Conservation (phyloP, 352 stramenopile genomes). For the Globisporangium lucens region DNA sequence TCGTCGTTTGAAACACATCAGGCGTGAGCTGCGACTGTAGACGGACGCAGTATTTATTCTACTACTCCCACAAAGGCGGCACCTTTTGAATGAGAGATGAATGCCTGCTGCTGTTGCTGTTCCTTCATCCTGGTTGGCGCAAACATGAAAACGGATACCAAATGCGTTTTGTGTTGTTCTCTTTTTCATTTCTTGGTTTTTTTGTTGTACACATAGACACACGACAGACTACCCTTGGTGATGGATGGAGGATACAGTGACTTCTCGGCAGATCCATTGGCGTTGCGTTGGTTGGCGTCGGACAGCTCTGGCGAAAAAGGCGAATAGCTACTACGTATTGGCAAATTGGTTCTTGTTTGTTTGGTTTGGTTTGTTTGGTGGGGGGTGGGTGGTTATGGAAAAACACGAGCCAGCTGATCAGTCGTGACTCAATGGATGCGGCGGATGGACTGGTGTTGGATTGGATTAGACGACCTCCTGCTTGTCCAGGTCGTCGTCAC, state of each 20-base stretch:
- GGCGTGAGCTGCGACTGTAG: no score
- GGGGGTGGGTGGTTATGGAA: background rate
- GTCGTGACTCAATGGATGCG: background rate
- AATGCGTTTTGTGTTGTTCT: no score
- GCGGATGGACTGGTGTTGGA: no score
- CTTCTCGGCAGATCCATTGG: background rate
- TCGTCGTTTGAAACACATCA: no score
- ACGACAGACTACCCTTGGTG: background rate
- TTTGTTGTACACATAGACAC: background rate
- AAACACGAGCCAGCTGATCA: background rate
- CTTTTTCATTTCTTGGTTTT: no score
- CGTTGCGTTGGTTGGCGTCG: background rate
- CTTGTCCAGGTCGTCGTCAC: slow-evolving; percentile 56
- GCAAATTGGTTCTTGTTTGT: background rate
- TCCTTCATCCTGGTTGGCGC: no score
- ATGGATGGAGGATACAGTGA: background rate
- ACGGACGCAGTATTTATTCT: no score
- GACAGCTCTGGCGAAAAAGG: background rate
- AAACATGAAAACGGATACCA: no score
- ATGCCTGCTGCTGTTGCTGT: no score
- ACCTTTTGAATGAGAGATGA: no score
- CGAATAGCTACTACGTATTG: background rate
- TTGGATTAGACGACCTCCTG: slow-evolving; percentile 35
- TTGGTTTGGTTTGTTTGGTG: background rate
- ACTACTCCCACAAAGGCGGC: no score